Base-by-base conservation (phyloP, 805 yeast species). In the Ogataea chonburiensis region DNA sequence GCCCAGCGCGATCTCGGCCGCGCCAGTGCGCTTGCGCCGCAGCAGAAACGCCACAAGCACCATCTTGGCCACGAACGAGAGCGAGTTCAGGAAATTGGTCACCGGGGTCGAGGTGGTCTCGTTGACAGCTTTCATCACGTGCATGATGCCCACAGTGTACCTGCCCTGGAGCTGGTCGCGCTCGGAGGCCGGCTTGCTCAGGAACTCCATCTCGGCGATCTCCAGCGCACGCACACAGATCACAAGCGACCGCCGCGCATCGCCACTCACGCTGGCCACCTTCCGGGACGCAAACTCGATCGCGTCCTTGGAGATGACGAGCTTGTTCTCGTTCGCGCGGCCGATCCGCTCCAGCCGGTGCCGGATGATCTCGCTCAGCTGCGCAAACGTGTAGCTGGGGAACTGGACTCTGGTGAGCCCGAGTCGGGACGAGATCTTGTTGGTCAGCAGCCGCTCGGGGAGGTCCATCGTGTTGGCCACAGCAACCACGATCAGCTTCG, bases 401-500 rank as follows among this genome's bases (percentile, higher is more conserved):
- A 93, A 93, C 60, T 84, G 86, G 25, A 91, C 73, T 60, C 98
- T 75, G 7, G 85, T 77, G 23, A 89, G 68, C 2, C 99, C 99
- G 40, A 93, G 68, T 47, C 99, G 76, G 1, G 96, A 86, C 0
- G 96, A 82, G 3, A 88, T 83, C 60, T 93, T 93, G 60, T 87
- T 91, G 13, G 93, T 79, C 24, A 93, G 66, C 33, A 81, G 71
- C 35, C 96, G 68, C 56, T 93, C 98, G 0, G 98, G 98, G 31
- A 93, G 65, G 64, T 93, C 98, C 96, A 93, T 88, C 0, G 97
- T 89, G 58, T 93, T 93, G 4, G 98, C 97, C 19, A 93, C 88
- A 0, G 98, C 97, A 26, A 93, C 70, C 2, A 93, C 94, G 33
- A 93, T 77, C 33, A 93, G 66, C 50, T 81, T 81, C 4, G 98